phyloP scores from a whole-genome alignment of 345 rosid species.

The Cardamine chenopodiifolia region DNA sequence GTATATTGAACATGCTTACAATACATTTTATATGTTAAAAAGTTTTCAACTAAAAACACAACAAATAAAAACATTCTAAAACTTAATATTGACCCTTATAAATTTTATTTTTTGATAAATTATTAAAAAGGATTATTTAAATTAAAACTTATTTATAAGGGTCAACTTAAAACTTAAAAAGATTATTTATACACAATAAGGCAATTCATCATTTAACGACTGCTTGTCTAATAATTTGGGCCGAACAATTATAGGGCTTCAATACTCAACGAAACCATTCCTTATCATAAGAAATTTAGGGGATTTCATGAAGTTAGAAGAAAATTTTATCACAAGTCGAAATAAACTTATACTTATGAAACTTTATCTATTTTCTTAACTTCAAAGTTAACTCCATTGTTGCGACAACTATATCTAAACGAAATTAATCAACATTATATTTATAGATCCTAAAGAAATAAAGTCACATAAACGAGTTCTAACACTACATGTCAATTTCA shows the following conservation, averaged over 20 bases:
- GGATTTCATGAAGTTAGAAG: neutral
- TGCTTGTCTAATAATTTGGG: neutral
- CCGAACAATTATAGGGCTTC: neutral
- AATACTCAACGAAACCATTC: neutral
- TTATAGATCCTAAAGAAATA: neutral
- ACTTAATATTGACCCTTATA: neutral
- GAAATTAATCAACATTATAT: neutral
- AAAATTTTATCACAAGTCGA: neutral
- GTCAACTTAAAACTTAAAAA: neutral
- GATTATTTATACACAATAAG: neutral
- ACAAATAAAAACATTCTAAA: too few relatives aligned
- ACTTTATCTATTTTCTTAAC: neutral
- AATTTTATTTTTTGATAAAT: too few relatives aligned
- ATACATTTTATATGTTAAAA: neutral
- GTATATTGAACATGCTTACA: slow-evolving; percentile 1
- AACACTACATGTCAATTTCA: neutral
- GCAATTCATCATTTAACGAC: neutral
- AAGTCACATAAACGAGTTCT: neutral
- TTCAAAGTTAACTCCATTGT: neutral
- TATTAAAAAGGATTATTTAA: too few relatives aligned
- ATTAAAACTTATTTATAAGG: neutral
- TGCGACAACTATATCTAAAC: neutral
- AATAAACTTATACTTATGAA: neutral
- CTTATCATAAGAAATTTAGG: neutral
- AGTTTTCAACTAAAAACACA: too few relatives aligned